These are phyloP conservation scores for Aspergillus hortae DNA, from an alignment of 2,329 filamentous ascomycete genomes.

Conservation along the genomic window DNA sequence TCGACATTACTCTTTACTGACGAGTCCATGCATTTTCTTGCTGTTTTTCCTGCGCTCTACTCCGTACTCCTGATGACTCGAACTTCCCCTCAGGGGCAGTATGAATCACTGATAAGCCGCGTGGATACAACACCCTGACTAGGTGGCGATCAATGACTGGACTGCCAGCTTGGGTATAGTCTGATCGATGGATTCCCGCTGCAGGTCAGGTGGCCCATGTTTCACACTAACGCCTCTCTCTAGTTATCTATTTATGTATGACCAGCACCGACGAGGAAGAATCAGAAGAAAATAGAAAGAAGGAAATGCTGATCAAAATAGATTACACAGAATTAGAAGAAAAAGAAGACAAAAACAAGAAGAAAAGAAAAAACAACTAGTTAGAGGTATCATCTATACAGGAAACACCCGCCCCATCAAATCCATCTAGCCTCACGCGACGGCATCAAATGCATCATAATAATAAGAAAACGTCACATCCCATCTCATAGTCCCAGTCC, in stretches of 20 bases:
- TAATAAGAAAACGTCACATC: not conserved
- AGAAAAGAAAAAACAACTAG: not conserved
- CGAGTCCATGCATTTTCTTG: too few relatives aligned
- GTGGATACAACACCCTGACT: not conserved
- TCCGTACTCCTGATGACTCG: not conserved
- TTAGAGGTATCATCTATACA: not conserved
- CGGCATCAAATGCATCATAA: not conserved
- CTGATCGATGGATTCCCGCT: not conserved
- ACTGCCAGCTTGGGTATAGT: too few relatives aligned
- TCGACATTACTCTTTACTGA: too few relatives aligned
- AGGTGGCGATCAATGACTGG: constrained; percentile 5
- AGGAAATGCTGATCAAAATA: not conserved
- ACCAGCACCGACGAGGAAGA: not conserved
- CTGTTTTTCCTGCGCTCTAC: not conserved
- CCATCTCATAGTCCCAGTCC: constrained; percentile 51
- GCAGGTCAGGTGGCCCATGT: not conserved
- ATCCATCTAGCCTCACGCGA: not conserved
- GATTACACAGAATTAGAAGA: not conserved
- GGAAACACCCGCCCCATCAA: not conserved
- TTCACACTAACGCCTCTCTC: too few relatives aligned
- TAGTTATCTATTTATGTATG: too few relatives aligned
- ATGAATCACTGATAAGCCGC: too few relatives aligned
- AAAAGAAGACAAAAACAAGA: not conserved
- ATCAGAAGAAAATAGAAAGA: not conserved
- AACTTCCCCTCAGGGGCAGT: not conserved